Evolutionary conservation across 768 basidiomycete genomes (phyloP), one percentile per base, ranked within the genome.

Genomic region (Trametes punicea): DNA sequence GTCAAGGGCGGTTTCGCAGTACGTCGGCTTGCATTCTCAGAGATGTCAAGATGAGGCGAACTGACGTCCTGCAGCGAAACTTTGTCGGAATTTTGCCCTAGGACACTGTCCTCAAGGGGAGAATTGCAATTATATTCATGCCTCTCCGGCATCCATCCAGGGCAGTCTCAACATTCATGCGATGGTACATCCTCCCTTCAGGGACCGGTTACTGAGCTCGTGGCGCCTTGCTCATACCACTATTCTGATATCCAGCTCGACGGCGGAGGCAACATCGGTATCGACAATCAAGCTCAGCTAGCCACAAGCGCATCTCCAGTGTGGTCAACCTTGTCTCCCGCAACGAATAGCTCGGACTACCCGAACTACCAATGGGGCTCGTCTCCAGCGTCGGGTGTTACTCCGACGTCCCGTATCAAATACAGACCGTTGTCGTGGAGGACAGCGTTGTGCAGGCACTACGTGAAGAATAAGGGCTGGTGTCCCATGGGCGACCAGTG

Each of bases 401-500:
- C 39, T 0, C 47, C 44, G 1, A 34, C 46, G 13, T 61, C 58
- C 8, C 55, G 49, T n/a, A 57, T 57, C 46, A 64, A 64, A 49
- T 64, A 59, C 30, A 55, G 63, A 23, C 61, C 67, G 18, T 45
- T 67, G 25, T 69, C 61, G 27, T 72, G 70, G 65, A 72, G 70
- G 51, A 77, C 71, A 23, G 64, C 69, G 9, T 71, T 75, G 6
- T 79, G 75, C 61, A 70, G 70, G 47, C 73, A 75, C 58, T 77
- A 74, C 62, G 59, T 72, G 46, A 73, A 74, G 49, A 74, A 74
- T 61, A 65, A 69, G 20, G 75, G 75, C 1, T 72, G 71, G 71
- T 79, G 77, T 62, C 77, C 74, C 3, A 63, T 71, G 13, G 77
- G 75, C 15, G 69, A 72, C 31, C 60, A 67, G 6, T 79, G 75